Percentiles rank a stretch among this genome's conserved stretches.
phyloP scores from a whole-genome alignment of 495 filamentous ascomycete species.

The Podospora fimiseda region DNA sequence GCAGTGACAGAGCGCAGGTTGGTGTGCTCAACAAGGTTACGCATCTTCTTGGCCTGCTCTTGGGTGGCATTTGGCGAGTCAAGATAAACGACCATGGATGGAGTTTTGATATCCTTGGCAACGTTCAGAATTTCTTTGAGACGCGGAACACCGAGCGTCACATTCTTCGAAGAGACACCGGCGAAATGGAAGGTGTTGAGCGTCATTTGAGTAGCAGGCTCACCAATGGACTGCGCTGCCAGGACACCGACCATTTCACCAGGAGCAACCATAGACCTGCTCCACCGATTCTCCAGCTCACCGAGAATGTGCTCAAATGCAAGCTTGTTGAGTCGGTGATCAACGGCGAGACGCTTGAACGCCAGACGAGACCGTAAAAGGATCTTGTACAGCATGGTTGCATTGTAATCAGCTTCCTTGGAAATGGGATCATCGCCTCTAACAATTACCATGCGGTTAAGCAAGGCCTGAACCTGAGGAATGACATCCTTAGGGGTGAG shows the following conservation, averaged over 20 bases:
- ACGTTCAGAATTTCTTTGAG: slow-evolving; percentile 99
- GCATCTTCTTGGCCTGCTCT: slow-evolving; percentile 76
- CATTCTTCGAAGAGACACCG: slow-evolving; percentile 99
- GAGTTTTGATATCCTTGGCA: slow-evolving; percentile 96
- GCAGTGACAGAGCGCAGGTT: slow-evolving; percentile 85
- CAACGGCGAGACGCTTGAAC: slow-evolving; percentile 81
- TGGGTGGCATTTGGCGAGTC: slow-evolving; percentile 54
- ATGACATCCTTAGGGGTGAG: slow-evolving; percentile 86
- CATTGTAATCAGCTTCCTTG: slow-evolving; percentile 76
- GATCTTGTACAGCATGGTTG: slow-evolving; percentile 84
- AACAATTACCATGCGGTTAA: slow-evolving; percentile 74
- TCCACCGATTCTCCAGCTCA: slow-evolving; percentile 82
- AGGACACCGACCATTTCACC: slow-evolving; percentile 99
- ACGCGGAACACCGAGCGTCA: slow-evolving; percentile 96
- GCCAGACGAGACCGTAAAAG: slow-evolving; percentile 83
- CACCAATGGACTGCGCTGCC: slow-evolving; percentile 96
- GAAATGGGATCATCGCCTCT: slow-evolving; percentile 79
- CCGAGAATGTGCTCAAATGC: slow-evolving; percentile 91
- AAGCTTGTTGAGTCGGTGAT: slow-evolving; percentile 79
- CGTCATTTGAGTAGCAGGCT: slow-evolving; percentile 99
- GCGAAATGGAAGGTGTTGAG: slow-evolving; percentile 99
- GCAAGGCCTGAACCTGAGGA: slow-evolving; percentile 65
- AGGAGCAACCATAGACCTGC: slow-evolving; percentile 69
- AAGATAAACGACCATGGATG: slow-evolving; percentile 92
- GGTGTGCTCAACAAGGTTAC: slow-evolving; percentile 90